phyloP scores from a whole-genome alignment of 805 yeast genomes.

The Candida chilensis region DNA sequence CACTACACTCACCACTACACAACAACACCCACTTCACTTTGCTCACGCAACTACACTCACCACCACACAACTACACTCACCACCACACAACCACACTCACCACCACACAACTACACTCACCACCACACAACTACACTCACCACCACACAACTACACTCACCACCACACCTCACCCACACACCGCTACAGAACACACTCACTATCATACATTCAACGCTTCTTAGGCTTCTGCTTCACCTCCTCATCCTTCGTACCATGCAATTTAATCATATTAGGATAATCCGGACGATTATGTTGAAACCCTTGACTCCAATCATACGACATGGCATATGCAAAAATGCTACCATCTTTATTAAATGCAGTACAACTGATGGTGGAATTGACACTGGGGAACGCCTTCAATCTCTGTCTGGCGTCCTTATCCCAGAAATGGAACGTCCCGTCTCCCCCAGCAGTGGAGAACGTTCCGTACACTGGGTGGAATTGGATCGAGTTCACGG shows the following conservation, averaged over 20 bases:
- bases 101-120: no score
- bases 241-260: constrained; percentile 80
- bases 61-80: no score
- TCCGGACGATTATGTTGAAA: constrained; percentile 67
- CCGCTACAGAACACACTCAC: no score
- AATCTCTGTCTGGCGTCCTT: constrained; percentile 84
- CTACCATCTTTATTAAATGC: constrained; percentile 78
- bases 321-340: constrained; percentile 82
- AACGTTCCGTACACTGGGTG: constrained; percentile 90
- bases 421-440: constrained; percentile 93
- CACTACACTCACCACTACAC: no score
- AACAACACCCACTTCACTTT: no score
- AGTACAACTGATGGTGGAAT: constrained; percentile 63
- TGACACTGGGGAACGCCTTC: constrained; percentile 64
- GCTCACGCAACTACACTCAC: no score
- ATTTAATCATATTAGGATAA: constrained; percentile 64
- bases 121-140: no score
- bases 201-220: constrained; percentile 3
- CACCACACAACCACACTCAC: no score
- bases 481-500: constrained; percentile 74
- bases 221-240: constrained; percentile 61
- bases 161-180: no score
- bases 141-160: no score
- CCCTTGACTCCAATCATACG: constrained; percentile 97
- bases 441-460: constrained; percentile 92